Conservation (phyloP, 495 filamentous ascomycete genomes). For the Podospora bellae-mahoneyi region DNA sequence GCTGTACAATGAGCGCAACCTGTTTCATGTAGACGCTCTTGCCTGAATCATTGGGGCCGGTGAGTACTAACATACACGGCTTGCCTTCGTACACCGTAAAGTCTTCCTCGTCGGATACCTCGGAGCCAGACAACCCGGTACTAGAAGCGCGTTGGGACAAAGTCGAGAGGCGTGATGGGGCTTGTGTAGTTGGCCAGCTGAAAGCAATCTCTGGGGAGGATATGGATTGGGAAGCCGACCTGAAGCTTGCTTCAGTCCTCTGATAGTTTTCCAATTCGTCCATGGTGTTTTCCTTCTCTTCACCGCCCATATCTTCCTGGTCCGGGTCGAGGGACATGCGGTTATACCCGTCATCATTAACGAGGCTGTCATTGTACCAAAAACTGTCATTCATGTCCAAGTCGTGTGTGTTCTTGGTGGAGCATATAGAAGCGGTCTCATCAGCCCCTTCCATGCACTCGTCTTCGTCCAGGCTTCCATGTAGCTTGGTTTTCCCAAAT, state of each 20-base stretch:
- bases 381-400: background rate
- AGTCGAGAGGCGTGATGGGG: background rate
- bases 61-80: constrained; percentile 79
- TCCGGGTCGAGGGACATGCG: background rate
- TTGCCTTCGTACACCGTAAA: constrained; percentile 13
- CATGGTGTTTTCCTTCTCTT: background rate
- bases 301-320: background rate
- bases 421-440: background rate
- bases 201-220: background rate
- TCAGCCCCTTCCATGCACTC: background rate
- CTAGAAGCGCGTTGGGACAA: background rate
- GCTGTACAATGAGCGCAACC: constrained; percentile 86
- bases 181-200: background rate
- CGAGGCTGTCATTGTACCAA: background rate
- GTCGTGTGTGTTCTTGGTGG: background rate
- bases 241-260: background rate
- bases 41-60: constrained; percentile 93
- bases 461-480: background rate
- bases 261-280: background rate
- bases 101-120: constrained; percentile 7
- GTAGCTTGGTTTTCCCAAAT: background rate
- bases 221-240: background rate
- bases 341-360: background rate
- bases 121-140: background rate
- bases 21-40: constrained; percentile 97